Conservation (phyloP, 179 eudicot species). For the Patellifolia procumbens region DNA sequence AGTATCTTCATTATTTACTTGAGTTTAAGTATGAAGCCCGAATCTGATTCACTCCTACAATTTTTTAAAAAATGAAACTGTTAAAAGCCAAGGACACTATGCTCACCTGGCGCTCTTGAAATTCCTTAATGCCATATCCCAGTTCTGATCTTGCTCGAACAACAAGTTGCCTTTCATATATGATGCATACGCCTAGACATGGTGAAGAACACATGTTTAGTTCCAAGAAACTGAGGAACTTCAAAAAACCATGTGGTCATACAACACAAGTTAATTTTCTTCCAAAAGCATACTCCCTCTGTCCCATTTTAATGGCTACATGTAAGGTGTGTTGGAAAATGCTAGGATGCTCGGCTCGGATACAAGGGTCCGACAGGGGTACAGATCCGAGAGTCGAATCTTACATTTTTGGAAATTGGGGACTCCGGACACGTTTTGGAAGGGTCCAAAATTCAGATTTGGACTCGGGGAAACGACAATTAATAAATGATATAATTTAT, state of each 20-base stretch:
- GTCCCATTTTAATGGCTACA: too few relatives aligned
- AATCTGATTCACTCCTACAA: neutral
- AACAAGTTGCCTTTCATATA: conserved; percentile 84
- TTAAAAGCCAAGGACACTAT: neutral
- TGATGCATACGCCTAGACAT: conserved; percentile 85
- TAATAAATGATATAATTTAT: too few relatives aligned
- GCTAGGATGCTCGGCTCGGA: too few relatives aligned
- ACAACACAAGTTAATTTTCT: neutral
- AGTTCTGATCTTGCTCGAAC: conserved; percentile 90
- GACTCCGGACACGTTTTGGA: too few relatives aligned
- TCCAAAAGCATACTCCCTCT: too few relatives aligned
- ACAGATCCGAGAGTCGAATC: too few relatives aligned
- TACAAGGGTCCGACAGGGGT: too few relatives aligned
- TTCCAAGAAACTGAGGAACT: conserved; percentile 7
- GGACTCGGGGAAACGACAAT: too few relatives aligned
- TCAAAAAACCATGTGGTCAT: conserved; percentile 13
- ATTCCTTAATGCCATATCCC: conserved; percentile 87
- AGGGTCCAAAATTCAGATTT: too few relatives aligned
- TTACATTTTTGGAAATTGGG: too few relatives aligned
- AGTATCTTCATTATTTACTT: neutral
- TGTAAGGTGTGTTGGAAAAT: too few relatives aligned
- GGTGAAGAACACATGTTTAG: conserved; percentile 18
- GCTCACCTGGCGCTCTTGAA: conserved; percentile 91
- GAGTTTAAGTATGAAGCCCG: neutral
- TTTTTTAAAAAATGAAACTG: neutral